Percentiles rank a stretch among this genome's conserved stretches.
Evolutionary conservation across 2,329 filamentous ascomycete species (phyloP).

Genomic region (Colletotrichum orchidophilum): DNA sequence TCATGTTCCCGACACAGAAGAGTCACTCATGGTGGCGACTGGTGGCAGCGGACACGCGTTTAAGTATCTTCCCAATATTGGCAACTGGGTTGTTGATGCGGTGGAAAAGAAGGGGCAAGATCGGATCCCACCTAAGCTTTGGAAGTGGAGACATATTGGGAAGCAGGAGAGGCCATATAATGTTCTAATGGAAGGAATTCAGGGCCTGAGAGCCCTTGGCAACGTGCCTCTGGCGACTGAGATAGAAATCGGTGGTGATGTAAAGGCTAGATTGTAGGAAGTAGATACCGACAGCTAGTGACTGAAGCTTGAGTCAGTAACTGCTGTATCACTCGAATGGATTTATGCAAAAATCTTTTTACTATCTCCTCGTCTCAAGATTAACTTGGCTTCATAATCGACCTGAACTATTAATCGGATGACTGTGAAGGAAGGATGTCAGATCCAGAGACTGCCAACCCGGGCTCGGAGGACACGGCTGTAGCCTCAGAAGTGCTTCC

Average conservation of each 20-base stretch:
- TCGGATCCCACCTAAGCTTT: conserved; percentile 36
- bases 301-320: background rate
- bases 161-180: conserved; percentile 18
- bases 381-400: no score
- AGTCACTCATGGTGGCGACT: conserved; percentile 63
- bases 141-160: conserved; percentile 36
- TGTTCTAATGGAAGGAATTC: conserved; percentile 36
- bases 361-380: no score
- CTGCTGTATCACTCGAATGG: background rate
- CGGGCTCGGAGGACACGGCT: background rate
- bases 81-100: conserved; percentile 62
- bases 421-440: background rate
- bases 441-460: background rate
- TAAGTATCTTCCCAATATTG: conserved; percentile 69
- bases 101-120: conserved; percentile 50
- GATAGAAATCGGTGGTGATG: background rate
- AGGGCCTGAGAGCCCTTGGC: conserved; percentile 28
- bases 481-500: background rate
- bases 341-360: background rate
- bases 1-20: conserved; percentile 47
- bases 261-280: background rate
- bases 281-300: background rate
- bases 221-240: conserved; percentile 31
- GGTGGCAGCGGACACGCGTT: conserved; percentile 71
- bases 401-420: no score